phyloP scores from a whole-genome alignment of 768 basidiomycete species.

The Lactarius indigo region DNA sequence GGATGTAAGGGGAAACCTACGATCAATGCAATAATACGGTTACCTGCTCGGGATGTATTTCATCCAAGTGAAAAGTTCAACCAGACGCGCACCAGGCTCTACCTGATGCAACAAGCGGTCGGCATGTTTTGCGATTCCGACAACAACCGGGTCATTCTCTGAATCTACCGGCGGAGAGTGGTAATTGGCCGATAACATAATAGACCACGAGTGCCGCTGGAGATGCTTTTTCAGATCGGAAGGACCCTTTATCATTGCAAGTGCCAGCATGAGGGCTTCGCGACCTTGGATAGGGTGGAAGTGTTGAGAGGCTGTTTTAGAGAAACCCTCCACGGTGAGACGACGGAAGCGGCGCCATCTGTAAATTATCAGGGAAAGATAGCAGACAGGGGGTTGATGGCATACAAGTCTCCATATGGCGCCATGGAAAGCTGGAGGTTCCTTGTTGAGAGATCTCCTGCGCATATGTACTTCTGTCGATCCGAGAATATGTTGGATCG shows the following conservation, averaged over 20 bases:
- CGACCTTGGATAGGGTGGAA: conserved; percentile 31
- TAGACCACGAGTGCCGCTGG: conserved; percentile 15
- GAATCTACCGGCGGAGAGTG: conserved; percentile 9
- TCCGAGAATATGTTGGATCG: neutral
- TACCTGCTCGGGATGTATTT: no score
- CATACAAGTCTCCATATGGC: conserved; percentile 27
- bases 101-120: neutral
- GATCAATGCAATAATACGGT: no score
- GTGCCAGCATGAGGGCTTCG: conserved; percentile 28
- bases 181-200: conserved; percentile 28
- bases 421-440: conserved; percentile 25
- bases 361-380: no score
- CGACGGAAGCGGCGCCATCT: conserved; percentile 30
- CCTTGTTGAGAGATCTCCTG: conserved; percentile 32
- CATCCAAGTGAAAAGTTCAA: neutral
- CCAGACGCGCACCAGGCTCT: neutral
- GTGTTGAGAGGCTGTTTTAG: conserved; percentile 27
- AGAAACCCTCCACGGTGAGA: conserved; percentile 27
- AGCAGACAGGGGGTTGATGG: no score
- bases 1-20: no score
- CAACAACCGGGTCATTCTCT: conserved; percentile 5
- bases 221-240: conserved; percentile 29
- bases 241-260: conserved; percentile 30
- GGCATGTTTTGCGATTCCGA: neutral
- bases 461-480: conserved; percentile 22